Conservation (phyloP, 768 basidiomycete genomes). For the Tricholoma terreum region DNA sequence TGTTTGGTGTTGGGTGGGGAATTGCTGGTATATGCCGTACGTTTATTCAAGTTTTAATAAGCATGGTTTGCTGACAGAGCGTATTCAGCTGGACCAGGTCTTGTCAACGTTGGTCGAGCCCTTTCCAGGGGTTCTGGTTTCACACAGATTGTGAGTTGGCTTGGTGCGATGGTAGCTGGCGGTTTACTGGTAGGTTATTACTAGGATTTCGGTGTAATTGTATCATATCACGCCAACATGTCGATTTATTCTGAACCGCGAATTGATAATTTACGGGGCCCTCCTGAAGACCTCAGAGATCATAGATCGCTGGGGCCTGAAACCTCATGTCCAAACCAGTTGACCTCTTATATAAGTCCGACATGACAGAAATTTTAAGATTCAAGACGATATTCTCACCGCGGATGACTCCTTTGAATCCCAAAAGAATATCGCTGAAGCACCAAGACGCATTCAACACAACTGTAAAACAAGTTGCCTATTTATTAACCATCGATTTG, state of each 20-base stretch:
- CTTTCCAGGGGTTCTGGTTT: slow-evolving; percentile 35
- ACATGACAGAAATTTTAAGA: not conserved
- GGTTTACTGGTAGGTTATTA: slow-evolving; percentile 30
- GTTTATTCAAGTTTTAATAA: slow-evolving; percentile 23
- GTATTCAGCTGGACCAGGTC: slow-evolving; percentile 54
- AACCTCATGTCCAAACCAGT: not conserved
- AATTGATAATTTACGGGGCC: no score
- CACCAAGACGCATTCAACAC: no score
- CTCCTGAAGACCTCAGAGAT: no score
- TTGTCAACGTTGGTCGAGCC: slow-evolving; percentile 57
- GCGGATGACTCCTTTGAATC: not conserved
- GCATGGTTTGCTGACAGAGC: not conserved
- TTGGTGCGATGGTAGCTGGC: slow-evolving; percentile 37
- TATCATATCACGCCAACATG: not conserved
- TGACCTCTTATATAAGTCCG: not conserved
- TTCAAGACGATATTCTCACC: not conserved
- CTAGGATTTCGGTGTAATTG: no score
- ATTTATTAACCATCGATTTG: not conserved
- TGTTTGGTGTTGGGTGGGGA: slow-evolving; percentile 67
- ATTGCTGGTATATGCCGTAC: slow-evolving; percentile 59
- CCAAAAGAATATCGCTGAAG: no score
- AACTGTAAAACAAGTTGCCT: not conserved
- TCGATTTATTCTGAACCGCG: not conserved
- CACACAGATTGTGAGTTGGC: slow-evolving; percentile 36
- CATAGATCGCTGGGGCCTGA: no score